A percentile compares a stretch with the other conserved stretches of the same genome.
phyloP scores from a whole-genome alignment of 768 basidiomycete genomes.

The Chalciporus pseudorubinellus region DNA sequence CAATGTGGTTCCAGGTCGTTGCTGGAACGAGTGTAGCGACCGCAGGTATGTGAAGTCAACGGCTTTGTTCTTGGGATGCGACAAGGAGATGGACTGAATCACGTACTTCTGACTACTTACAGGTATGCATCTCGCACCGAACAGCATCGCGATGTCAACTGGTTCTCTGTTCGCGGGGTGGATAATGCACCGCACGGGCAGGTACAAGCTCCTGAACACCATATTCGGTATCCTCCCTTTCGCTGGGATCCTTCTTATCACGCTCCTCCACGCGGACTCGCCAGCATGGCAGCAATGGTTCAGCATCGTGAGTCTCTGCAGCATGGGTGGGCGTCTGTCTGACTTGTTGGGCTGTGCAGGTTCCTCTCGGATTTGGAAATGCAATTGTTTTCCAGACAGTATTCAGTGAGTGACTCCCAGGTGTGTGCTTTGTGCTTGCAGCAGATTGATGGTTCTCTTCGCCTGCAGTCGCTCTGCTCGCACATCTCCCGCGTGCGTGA shows the following conservation, averaged over 20 bases:
- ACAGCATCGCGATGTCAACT: conserved; percentile 11
- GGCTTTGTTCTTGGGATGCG: no score
- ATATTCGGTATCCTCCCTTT: conserved; percentile 13
- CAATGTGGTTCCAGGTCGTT: conserved; percentile 16
- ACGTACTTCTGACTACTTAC: not conserved
- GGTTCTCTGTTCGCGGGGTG: conserved; percentile 14
- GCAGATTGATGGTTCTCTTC: not conserved
- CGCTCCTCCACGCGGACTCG: conserved; percentile 9
- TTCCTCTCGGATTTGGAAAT: conserved; percentile 18
- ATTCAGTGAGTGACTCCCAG: conserved; percentile 2
- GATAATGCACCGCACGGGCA: conserved; percentile 10
- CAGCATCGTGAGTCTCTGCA: not conserved
- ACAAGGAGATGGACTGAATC: not conserved
- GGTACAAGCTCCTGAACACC: conserved; percentile 6
- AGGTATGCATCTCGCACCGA: conserved; percentile 14
- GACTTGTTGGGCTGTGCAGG: not conserved
- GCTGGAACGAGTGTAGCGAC: conserved; percentile 7
- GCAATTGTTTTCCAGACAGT: conserved; percentile 12
- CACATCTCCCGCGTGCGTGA: conserved; percentile 5
- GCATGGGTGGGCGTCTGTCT: no score
- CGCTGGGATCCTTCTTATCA: conserved; percentile 8
- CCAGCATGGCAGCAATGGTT: conserved; percentile 8
- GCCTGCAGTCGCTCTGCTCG: conserved; percentile 12
- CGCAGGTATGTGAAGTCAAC: conserved; percentile 2
- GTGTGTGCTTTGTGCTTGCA: not conserved